phyloP scores from a whole-genome alignment of 1,139 yeast genomes.

The Saccharomyces pastorianus region DNA sequence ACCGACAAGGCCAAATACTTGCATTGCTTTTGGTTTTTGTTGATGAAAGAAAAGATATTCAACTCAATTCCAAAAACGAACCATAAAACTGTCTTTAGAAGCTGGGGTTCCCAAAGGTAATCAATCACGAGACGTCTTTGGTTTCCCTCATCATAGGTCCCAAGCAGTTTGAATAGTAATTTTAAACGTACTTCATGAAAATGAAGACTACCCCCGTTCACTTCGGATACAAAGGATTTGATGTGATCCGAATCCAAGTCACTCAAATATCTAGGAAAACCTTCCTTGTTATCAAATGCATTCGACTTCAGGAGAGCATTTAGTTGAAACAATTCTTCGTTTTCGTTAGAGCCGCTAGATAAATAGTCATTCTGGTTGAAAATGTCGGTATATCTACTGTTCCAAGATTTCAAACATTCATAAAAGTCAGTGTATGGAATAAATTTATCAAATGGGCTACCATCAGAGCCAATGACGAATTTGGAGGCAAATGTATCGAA shows the following conservation, averaged over 20 bases:
- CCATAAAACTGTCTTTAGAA: conserved; percentile 28
- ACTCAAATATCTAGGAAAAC: conserved; percentile 8
- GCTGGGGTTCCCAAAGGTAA: conserved; percentile 24
- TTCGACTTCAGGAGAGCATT: conserved; percentile 27
- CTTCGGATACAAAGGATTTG: conserved; percentile 29
- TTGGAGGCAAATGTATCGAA: conserved; percentile 14
- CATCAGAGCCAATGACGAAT: not conserved
- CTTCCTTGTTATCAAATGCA: conserved; percentile 18
- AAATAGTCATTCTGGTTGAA: conserved; percentile 28
- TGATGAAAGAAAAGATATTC: conserved; percentile 17
- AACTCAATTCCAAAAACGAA: conserved; percentile 33
- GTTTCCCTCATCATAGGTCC: conserved; percentile 17
- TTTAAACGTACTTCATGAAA: conserved; percentile 41
- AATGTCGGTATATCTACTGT: conserved; percentile 32
- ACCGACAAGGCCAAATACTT: conserved; percentile 33
- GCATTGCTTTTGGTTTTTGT: conserved; percentile 5
- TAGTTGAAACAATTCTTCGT: conserved; percentile 20
- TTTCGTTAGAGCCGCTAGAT: conserved; percentile 6
- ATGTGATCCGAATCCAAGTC: conserved; percentile 26
- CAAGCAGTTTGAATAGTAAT: conserved; percentile 39
- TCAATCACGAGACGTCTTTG: conserved; percentile 30
- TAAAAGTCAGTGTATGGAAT: conserved; percentile 34
- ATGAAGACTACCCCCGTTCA: conserved; percentile 36
- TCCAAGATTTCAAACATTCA: conserved; percentile 39
- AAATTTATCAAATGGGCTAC: not conserved